These are phyloP conservation scores for Dissophora ornata DNA, from an alignment of 192 early-diverging fungal genomes.

Conservation along the genomic window DNA sequence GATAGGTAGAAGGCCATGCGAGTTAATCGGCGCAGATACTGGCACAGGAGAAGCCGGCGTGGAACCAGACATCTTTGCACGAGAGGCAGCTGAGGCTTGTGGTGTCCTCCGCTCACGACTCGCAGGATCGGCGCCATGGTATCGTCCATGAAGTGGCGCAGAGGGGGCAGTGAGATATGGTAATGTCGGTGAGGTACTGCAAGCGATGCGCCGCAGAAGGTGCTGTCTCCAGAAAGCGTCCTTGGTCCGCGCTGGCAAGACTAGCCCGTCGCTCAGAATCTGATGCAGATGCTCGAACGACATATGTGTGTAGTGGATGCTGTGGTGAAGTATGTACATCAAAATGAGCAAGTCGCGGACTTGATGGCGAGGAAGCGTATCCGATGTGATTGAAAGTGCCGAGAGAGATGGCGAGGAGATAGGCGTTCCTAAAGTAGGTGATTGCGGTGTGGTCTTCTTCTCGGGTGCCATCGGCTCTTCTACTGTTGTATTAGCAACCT, in stretches of 20 bases:
- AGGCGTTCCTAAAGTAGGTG: constrained; percentile 19
- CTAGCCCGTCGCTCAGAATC: constrained; percentile 35
- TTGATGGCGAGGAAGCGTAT: constrained; percentile 42
- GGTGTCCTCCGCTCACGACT: constrained; percentile 18
- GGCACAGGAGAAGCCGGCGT: constrained; percentile 3
- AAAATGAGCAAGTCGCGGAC: constrained; percentile 46
- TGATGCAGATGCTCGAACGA: constrained; percentile 40
- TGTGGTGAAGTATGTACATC: constrained; percentile 50
- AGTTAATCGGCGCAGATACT: constrained; percentile 2
- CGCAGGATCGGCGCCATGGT: constrained; percentile 16
- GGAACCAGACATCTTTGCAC: constrained; percentile 6
- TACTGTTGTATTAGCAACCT: neutral
- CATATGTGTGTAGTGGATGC: constrained; percentile 51
- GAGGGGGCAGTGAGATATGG: constrained; percentile 25
- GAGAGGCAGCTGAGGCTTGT: neutral
- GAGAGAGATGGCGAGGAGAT: constrained; percentile 39
- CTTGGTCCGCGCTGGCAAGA: constrained; percentile 38
- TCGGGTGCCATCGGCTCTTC: constrained; percentile 6
- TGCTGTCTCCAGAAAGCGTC: constrained; percentile 54
- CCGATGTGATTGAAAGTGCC: constrained; percentile 28
- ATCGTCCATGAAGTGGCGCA: constrained; percentile 2
- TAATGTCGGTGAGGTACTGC: constrained; percentile 15
- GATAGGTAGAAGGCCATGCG: constrained; percentile 35
- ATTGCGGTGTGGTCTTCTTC: constrained; percentile 12
- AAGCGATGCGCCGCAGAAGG: constrained; percentile 30